phyloP scores from a whole-genome alignment of 2,329 filamentous ascomycete genomes.

The Gnomoniopsis smithogilvyi region DNA sequence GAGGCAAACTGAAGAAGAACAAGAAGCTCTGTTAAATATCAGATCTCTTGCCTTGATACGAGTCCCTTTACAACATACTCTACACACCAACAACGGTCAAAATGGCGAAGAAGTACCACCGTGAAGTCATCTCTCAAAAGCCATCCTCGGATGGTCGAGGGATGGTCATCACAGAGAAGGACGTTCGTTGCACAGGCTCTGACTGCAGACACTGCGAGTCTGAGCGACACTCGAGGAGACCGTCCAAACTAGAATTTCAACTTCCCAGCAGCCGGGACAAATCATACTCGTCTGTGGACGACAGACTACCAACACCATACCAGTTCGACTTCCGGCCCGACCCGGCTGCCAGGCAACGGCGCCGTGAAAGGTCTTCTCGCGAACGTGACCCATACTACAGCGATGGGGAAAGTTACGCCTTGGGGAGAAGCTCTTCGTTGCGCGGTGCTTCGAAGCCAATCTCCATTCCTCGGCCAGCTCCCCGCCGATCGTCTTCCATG shows the following conservation, averaged over 20 bases:
- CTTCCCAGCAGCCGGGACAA: neutral
- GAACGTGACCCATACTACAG: conserved; percentile 13
- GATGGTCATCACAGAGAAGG: conserved; percentile 1
- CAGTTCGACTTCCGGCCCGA: conserved; percentile 15
- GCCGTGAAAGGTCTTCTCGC: conserved; percentile 12
- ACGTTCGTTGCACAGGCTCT: conserved; percentile 3
- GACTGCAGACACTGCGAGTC: conserved; percentile 3
- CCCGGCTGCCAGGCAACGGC: conserved; percentile 11
- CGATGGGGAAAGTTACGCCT: conserved; percentile 14
- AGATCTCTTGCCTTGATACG: neutral
- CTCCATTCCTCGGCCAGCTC: conserved; percentile 13
- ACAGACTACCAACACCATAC: conserved; percentile 17
- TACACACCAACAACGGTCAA: neutral
- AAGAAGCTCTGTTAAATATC: neutral
- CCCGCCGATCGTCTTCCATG: conserved; percentile 13
- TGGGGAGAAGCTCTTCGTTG: conserved; percentile 11
- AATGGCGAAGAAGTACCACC: conserved; percentile 5
- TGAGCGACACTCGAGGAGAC: neutral
- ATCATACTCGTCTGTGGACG: conserved; percentile 10
- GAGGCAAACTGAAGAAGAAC: neutral
- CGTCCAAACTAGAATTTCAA: neutral
- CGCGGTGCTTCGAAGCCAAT: conserved; percentile 11
- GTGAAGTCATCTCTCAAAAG: conserved; percentile 6
- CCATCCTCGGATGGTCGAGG: conserved; percentile 1
- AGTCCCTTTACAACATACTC: neutral